Evolutionary conservation across 2,329 filamentous ascomycete species (phyloP).

Genomic region (Epichloe hybrida): DNA sequence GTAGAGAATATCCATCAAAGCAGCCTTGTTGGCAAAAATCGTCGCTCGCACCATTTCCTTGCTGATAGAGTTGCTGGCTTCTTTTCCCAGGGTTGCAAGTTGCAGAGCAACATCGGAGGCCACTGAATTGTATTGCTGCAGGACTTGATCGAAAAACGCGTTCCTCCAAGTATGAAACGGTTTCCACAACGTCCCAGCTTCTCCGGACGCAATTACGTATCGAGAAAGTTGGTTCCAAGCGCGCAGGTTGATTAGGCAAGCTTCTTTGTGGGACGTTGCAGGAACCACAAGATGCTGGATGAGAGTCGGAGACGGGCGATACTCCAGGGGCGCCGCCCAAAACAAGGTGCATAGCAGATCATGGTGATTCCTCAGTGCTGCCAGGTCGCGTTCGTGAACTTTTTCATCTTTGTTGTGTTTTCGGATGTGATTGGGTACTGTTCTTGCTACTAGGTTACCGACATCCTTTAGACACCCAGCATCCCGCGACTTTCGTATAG

Average conservation of each 20-base stretch:
- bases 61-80: conserved; percentile 28
- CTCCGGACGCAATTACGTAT: conserved; percentile 38
- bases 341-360: conserved; percentile 54
- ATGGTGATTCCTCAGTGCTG: conserved; percentile 53
- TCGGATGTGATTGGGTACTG: conserved; percentile 52
- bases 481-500: conserved; percentile 37
- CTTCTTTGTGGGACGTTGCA: conserved; percentile 50
- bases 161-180: conserved; percentile 36
- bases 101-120: conserved; percentile 44
- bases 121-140: conserved; percentile 43
- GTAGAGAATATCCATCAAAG: conserved; percentile 38
- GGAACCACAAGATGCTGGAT: conserved; percentile 47
- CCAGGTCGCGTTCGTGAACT: conserved; percentile 46
- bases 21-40: conserved; percentile 37
- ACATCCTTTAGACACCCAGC: conserved; percentile 41
- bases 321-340: conserved; percentile 44
- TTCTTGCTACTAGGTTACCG: conserved; percentile 45
- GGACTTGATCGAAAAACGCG: conserved; percentile 40
- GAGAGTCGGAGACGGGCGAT: conserved; percentile 38
- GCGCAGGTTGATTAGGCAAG: conserved; percentile 48
- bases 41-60: conserved; percentile 34
- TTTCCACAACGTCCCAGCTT: conserved; percentile 34
- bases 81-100: conserved; percentile 33
- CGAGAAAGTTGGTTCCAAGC: conserved; percentile 50
- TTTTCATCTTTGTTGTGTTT: conserved; percentile 50